Conservation (phyloP, 2,329 filamentous ascomycete genomes). For the Aspergillus sp. region DNA sequence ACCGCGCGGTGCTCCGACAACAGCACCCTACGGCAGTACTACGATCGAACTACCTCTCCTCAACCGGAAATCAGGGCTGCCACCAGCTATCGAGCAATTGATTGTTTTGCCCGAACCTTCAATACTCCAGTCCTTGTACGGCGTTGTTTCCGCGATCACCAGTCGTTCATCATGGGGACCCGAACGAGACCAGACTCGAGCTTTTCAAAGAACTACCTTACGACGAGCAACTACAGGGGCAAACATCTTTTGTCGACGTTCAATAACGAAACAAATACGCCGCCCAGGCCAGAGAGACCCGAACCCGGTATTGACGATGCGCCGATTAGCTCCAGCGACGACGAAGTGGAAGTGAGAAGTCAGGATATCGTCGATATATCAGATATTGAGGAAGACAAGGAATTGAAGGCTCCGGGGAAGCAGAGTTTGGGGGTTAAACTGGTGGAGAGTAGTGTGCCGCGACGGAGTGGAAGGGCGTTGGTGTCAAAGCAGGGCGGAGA, state of each 20-base stretch:
- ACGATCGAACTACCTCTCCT: not conserved
- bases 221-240: constrained; percentile 9
- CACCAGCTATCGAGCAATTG: not conserved
- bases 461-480: constrained; percentile 1
- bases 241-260: constrained; percentile 20
- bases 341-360: constrained; percentile 16
- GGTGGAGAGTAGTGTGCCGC: constrained; percentile 1
- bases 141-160: not conserved
- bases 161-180: constrained; percentile 12
- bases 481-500: constrained; percentile 1
- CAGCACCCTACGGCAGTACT: not conserved
- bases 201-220: constrained; percentile 18
- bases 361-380: constrained; percentile 6
- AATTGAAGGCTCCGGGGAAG: constrained; percentile 1
- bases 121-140: no score
- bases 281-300: constrained; percentile 3
- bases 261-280: not conserved
- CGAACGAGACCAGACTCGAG: constrained; percentile 21
- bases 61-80: not conserved
- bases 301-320: constrained; percentile 29
- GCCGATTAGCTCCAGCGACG: constrained; percentile 29
- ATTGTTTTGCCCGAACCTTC: not conserved
- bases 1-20: not conserved
- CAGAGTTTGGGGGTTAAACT: constrained; percentile 19
- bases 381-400: constrained; percentile 3